Evolutionary conservation across 768 basidiomycete species (phyloP), one percentile per base, ranked within the genome.

Genomic region (Galerina marginata): DNA sequence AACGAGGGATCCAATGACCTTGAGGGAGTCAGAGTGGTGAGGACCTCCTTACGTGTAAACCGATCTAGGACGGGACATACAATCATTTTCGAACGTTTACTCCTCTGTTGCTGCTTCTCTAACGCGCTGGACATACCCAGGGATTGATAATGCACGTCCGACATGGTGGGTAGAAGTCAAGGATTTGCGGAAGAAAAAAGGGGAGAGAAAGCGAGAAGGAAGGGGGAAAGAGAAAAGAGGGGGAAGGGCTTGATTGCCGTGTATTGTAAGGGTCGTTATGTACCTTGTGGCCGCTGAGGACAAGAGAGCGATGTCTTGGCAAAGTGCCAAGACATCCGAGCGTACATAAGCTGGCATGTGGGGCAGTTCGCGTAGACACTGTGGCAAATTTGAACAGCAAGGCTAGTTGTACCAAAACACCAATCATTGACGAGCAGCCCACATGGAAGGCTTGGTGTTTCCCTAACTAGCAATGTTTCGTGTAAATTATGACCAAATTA

Each of bases 1-100:
- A 48, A 87, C 56, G 12, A 81, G 54, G 9, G 81, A 76, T 20
- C 81, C 84, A 54, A 86, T 75, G 60, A 88, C 79, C 90, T 91
- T 40, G 48, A 2, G 16, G 29, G n/a, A 49, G 29, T 33, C 29
- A 42, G 14, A 9, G 9, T 40, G 20, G 23, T 53, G 6, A 42
- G 2, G 25, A 26, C 2, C 9, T 10, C 20, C 33, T 9, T 33
- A 39, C 23, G 2, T 38, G 15, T 20, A 16, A 36, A 38, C 60
- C 60, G 29, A 62, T 33, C 29, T 33, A 39, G 25, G 29, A 58
- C 38, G 38, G 25, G 4, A 81, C 87, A 65, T 61, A 90, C 89
- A 61, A 89, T 84, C 67, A 71, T 79, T 71, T 83, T 88, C 51
- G 85, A 85, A 26, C 83, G 81, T 52, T 69, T 72, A 58, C 61